Conservation (phyloP, 2,329 filamentous ascomycete genomes). For the Sarocladiaceae sp. region DNA sequence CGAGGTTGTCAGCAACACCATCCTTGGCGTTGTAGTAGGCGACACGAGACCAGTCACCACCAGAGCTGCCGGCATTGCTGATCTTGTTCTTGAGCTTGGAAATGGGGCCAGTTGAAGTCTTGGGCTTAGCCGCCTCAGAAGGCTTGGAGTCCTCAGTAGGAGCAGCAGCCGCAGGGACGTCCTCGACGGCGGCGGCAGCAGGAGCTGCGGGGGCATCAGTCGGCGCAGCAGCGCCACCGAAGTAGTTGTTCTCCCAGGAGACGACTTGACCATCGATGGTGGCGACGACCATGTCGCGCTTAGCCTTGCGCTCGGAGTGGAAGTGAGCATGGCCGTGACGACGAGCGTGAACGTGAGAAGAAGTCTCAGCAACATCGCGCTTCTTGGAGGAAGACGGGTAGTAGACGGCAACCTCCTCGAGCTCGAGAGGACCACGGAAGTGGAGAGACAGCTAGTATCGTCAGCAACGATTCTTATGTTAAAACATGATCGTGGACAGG, state of each 20-base stretch:
- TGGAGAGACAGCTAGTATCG: slow-evolving; percentile 61
- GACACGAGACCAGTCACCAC: slow-evolving; percentile 36
- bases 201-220: slow-evolving; percentile 15
- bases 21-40: slow-evolving; percentile 41
- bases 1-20: slow-evolving; percentile 36
- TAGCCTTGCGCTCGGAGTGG: slow-evolving; percentile 40
- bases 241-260: slow-evolving; percentile 56
- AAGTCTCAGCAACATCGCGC: slow-evolving; percentile 19
- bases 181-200: slow-evolving; percentile 8
- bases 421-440: slow-evolving; percentile 63
- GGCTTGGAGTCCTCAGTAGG: slow-evolving; percentile 11
- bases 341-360: slow-evolving; percentile 24
- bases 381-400: slow-evolving; percentile 37
- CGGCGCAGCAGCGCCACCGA: slow-evolving; percentile 27
- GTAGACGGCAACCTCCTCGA: slow-evolving; percentile 69
- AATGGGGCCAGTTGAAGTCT: slow-evolving; percentile 12
- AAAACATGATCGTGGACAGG: too few relatives aligned
- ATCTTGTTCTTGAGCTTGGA: slow-evolving; percentile 7
- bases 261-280: slow-evolving; percentile 54
- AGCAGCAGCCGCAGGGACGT: slow-evolving; percentile 10
- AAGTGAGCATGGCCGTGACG: slow-evolving; percentile 45
- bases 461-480: neutral
- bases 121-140: slow-evolving; percentile 13
- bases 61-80: slow-evolving; percentile 16
- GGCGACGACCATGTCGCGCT: slow-evolving; percentile 51